Base-by-base conservation (phyloP, 164 flowering plant genomes). In the Liriodendron chinense region DNA sequence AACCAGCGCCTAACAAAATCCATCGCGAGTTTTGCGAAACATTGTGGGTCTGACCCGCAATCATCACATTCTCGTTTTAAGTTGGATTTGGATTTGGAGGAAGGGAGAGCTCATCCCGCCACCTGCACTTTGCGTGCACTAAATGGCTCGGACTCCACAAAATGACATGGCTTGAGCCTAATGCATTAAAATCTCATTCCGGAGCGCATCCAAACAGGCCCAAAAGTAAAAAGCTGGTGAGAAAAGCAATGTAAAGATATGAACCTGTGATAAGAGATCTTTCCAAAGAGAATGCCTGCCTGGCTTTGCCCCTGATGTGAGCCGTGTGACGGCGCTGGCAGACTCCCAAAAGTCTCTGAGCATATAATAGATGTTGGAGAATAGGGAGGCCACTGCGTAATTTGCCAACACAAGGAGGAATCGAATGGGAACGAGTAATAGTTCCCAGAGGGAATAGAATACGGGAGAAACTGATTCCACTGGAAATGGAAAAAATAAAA, bases 401-500 rank as follows among this genome's bases (percentile, higher is more conserved):
- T 49, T 80, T 65, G 75, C 80, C 53, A 81, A 59, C 21, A 68
- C 3, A 14, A 71, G 75, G 75, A 71, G 43, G 13, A 79, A 48
- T 61, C 66, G 85, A 23, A 80, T 67, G 25, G 85, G 85, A 61
- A 73, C 56, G 13, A 72, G 72, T 23, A 79, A 62, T 56, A 83
- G 47, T 68, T 79, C 75, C 77, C 80, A 70, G 4, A 81, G 16
- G 47, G 77, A 77, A 73, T n/a, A 50, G 34, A 81, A 24, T 7
- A 83, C 47, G 12, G 78, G 79, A 61, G 50, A 73, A 70, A 78
- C 66, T 12, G 76, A 73, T 62, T 72, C 23, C 49, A 63, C 82
- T 78, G 80, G 12, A 75, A 34, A 34, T 48, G 25, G 62, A 25
- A 64, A 25, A 22, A 75, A 74, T 23, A 64, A 25, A 22, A 75